These are phyloP conservation scores for Debaryomyces psychrophilus DNA, from an alignment of 1,139 yeast genomes.

Conservation along the genomic window DNA sequence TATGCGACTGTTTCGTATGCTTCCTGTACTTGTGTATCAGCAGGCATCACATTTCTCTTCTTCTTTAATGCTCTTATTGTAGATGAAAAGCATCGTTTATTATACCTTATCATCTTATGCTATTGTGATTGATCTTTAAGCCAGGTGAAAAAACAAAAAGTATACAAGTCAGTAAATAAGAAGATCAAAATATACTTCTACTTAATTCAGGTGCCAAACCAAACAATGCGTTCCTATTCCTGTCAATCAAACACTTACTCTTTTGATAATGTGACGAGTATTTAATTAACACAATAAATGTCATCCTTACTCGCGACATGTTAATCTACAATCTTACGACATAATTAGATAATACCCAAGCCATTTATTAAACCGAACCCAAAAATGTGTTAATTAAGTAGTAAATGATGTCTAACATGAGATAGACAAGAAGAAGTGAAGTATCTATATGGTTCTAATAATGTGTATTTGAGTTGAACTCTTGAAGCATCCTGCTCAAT, in stretches of 20 bases:
- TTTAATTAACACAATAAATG: not conserved
- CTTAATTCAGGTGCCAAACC: not conserved
- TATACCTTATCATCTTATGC: constrained; percentile 6
- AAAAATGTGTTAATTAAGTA: not conserved
- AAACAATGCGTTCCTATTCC: not conserved
- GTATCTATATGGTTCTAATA: constrained; percentile 5
- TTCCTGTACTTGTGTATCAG: constrained; percentile 17
- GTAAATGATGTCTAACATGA: constrained; percentile 1
- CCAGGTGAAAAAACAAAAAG: not conserved
- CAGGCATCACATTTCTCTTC: constrained; percentile 10
- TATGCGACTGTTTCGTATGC: constrained; percentile 37
- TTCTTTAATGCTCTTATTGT: constrained; percentile 6
- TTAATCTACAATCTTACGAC: not conserved
- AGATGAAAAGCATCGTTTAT: constrained; percentile 13
- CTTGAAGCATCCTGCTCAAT: constrained; percentile 32
- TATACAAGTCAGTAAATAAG: not conserved
- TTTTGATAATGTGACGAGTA: not conserved
- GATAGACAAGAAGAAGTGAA: constrained; percentile 5
- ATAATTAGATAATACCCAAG: constrained; percentile 1
- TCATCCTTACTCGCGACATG: not conserved
- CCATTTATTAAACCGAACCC: constrained; percentile 7
- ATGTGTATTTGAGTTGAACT: constrained; percentile 1
- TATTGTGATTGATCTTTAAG: not conserved
- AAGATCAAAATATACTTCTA: not conserved
- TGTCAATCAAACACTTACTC: not conserved